Conservation (phyloP, 305 asterid genomes). For the Lippia alba region DNA sequence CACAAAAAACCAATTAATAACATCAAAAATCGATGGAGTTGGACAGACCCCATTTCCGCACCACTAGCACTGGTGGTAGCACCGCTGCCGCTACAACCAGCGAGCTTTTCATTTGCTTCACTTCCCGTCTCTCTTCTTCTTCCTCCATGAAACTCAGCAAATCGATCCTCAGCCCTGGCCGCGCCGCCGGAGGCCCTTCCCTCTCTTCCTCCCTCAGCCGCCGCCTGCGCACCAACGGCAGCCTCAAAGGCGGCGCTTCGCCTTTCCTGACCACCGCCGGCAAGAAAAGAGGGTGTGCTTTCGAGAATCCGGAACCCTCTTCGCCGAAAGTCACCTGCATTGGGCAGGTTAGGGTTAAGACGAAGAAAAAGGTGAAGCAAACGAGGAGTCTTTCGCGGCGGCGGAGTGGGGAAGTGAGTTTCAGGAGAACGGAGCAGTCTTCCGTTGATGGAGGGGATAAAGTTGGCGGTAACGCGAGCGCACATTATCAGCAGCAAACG, state of each 20-base stretch:
- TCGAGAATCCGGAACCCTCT: slow-evolving; percentile 92
- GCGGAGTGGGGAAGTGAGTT: slow-evolving; percentile 69
- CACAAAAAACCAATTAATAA: slow-evolving; percentile 1
- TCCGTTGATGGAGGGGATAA: slow-evolving; percentile 37
- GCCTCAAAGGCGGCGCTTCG: slow-evolving; percentile 84
- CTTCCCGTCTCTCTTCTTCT: slow-evolving; percentile 69
- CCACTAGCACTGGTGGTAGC: slow-evolving; percentile 41
- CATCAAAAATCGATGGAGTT: slow-evolving; percentile 48
- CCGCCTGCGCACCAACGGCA: slow-evolving; percentile 73
- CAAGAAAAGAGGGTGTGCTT: slow-evolving; percentile 66
- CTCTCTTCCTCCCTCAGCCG: slow-evolving; percentile 86
- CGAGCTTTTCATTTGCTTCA: slow-evolving; percentile 78
- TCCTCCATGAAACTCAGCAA: slow-evolving; percentile 86
- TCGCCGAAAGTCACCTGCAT: slow-evolving; percentile 97
- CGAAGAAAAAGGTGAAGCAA: slow-evolving; percentile 82
- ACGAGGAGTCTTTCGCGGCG: slow-evolving; percentile 65
- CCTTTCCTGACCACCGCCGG: slow-evolving; percentile 66
- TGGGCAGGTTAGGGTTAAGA: slow-evolving; percentile 92
- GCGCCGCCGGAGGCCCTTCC: slow-evolving; percentile 57
- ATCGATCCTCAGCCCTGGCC: slow-evolving; percentile 88
- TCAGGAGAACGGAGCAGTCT: slow-evolving; percentile 53
- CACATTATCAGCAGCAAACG: slow-evolving; percentile 45
- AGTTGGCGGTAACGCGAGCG: slow-evolving; percentile 30
- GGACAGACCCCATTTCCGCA: slow-evolving; percentile 67
- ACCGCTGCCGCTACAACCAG: slow-evolving; percentile 33